A percentile compares a stretch with the other conserved stretches of the same genome.
Evolutionary conservation across 164 flowering plant genomes (phyloP).

Genomic region (Umbilicus rupestris): DNA sequence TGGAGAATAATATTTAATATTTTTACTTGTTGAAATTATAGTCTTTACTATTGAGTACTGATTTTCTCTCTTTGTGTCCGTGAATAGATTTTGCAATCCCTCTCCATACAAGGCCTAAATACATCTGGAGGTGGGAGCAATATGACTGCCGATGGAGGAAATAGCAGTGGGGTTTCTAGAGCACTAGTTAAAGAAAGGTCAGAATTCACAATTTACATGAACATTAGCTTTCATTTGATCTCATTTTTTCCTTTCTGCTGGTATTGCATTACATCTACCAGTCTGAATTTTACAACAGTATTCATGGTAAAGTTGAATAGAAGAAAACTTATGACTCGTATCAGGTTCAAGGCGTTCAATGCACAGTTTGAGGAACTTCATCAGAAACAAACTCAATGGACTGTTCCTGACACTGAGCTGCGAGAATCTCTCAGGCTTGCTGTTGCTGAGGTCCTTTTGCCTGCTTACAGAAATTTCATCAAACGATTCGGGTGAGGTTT

Average conservation of each 20-base stretch:
- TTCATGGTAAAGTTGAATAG: not conserved
- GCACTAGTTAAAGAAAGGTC: conserved; percentile 76
- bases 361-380: conserved; percentile 53
- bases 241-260: not conserved
- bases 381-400: conserved; percentile 55
- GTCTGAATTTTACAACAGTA: not conserved
- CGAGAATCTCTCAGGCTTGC: conserved; percentile 53
- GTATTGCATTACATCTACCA: not conserved
- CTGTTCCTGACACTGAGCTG: conserved; percentile 52
- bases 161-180: conserved; percentile 84
- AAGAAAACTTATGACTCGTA: not conserved
- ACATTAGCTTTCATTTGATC: not conserved
- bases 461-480: conserved; percentile 52
- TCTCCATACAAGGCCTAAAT: conserved; percentile 58
- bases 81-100: conserved; percentile 71
- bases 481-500: conserved; percentile 36
- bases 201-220: not conserved
- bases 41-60: not conserved
- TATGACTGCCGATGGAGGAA: conserved; percentile 47
- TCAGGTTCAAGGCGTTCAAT: conserved; percentile 49
- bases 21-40: not conserved
- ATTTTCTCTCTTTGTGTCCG: conserved; percentile 1
- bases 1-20: not conserved
- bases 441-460: conserved; percentile 42
- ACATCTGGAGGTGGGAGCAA: conserved; percentile 78